Percentiles rank a stretch among this genome's conserved stretches.
Conservation (phyloP, 2,329 filamentous ascomycete genomes). For the Pyrenochaeta sp. region DNA sequence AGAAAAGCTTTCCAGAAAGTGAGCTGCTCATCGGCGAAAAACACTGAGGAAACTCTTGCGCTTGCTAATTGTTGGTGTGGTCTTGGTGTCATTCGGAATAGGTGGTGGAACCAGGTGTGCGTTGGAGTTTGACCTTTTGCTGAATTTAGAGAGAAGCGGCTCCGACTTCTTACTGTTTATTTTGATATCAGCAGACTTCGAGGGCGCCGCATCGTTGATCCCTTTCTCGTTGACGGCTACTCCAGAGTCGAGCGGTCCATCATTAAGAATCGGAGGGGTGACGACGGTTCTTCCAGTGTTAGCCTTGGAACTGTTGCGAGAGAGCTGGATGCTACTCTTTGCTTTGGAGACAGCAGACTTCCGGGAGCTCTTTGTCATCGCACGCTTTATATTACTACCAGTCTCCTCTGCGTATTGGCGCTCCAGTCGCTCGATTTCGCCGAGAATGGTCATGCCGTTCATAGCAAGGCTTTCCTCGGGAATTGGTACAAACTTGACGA, state of each 20-base stretch:
- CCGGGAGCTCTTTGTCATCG: slow-evolving; percentile 49
- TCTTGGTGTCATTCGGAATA: slow-evolving; percentile 37
- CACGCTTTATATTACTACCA: slow-evolving; percentile 52
- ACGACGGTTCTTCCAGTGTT: slow-evolving; percentile 35
- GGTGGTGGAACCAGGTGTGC: slow-evolving; percentile 34
- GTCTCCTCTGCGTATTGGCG: slow-evolving; percentile 54
- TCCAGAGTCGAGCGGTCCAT: slow-evolving; percentile 47
- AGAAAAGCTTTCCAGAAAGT: neutral
- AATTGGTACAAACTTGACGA: slow-evolving; percentile 76
- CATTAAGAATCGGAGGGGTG: slow-evolving; percentile 44
- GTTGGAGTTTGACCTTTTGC: slow-evolving; percentile 26
- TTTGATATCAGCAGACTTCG: slow-evolving; percentile 29
- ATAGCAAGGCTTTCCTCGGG: slow-evolving; percentile 76
- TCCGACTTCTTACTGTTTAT: slow-evolving; percentile 34
- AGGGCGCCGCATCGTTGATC: slow-evolving; percentile 17
- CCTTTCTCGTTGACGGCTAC: slow-evolving; percentile 42
- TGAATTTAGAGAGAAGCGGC: slow-evolving; percentile 29
- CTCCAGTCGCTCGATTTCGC: slow-evolving; percentile 70
- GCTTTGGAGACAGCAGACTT: slow-evolving; percentile 43
- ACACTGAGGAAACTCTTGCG: slow-evolving; percentile 58
- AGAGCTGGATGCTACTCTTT: slow-evolving; percentile 49
- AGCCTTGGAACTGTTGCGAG: slow-evolving; percentile 42
- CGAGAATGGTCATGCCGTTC: slow-evolving; percentile 73
- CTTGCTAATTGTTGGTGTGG: slow-evolving; percentile 52
- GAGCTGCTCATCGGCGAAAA: slow-evolving; percentile 45